Conservation (phyloP, 1,139 yeast genomes). For the Yamadazyma diospyri region DNA sequence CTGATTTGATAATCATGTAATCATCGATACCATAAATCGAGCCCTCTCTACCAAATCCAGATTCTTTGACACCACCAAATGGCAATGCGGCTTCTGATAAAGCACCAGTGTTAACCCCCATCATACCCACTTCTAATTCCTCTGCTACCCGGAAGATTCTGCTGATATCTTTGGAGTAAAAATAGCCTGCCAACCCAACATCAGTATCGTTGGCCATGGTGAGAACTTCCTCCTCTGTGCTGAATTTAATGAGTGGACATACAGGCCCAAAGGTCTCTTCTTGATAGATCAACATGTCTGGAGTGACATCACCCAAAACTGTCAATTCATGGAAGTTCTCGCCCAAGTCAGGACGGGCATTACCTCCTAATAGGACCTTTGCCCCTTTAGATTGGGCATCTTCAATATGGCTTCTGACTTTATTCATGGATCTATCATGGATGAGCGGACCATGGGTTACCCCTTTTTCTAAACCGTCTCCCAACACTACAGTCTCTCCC, state of each 20-base stretch:
- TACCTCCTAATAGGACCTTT: constrained; percentile 60
- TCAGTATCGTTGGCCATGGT: constrained; percentile 61
- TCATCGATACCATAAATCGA: constrained; percentile 43
- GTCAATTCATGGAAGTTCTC: constrained; percentile 76
- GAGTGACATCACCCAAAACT: constrained; percentile 61
- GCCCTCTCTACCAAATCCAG: constrained; percentile 51
- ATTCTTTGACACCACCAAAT: constrained; percentile 44
- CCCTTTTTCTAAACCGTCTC: constrained; percentile 65
- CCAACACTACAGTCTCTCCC: constrained; percentile 49
- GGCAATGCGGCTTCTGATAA: constrained; percentile 46
- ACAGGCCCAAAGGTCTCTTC: constrained; percentile 94
- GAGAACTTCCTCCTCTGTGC: constrained; percentile 66
- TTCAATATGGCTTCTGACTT: constrained; percentile 66
- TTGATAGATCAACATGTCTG: constrained; percentile 55
- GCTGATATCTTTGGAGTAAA: constrained; percentile 40
- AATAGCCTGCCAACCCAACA: constrained; percentile 47
- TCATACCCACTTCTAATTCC: constrained; percentile 45
- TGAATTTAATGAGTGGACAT: constrained; percentile 70
- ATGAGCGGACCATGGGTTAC: constrained; percentile 84
- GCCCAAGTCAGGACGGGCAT: constrained; percentile 62
- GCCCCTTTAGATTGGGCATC: constrained; percentile 81
- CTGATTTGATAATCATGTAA: constrained; percentile 31
- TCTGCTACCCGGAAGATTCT: constrained; percentile 53
- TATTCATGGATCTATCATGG: constrained; percentile 59
- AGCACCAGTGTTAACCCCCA: constrained; percentile 44